These are phyloP conservation scores for Alternaria consortialis DNA, from an alignment of 2,329 filamentous ascomycete species.

Conservation along the genomic window DNA sequence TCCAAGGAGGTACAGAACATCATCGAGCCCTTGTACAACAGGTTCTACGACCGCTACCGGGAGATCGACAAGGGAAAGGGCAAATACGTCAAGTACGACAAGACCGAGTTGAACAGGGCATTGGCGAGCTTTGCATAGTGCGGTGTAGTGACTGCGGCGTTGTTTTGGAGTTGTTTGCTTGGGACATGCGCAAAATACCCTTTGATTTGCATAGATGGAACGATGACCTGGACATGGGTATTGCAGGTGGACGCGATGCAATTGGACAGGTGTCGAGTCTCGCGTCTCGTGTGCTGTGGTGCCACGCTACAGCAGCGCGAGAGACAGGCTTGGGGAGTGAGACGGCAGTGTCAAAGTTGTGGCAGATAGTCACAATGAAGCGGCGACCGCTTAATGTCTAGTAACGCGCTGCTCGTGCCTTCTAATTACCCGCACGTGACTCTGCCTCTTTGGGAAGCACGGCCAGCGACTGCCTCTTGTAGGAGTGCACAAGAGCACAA, in stretches of 20 bases:
- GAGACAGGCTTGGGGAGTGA: neutral
- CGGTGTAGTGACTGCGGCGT: constrained; percentile 25
- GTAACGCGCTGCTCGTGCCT: constrained; percentile 18
- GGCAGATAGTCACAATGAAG: neutral
- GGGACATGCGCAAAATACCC: constrained; percentile 44
- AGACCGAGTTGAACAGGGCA: constrained; percentile 74
- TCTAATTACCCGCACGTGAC: constrained; percentile 41
- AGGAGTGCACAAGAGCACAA: constrained; percentile 25
- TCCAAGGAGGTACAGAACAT: constrained; percentile 87
- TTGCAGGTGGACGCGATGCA: constrained; percentile 20
- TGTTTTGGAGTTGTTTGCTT: constrained; percentile 30
- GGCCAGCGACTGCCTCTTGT: constrained; percentile 34
- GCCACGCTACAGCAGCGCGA: constrained; percentile 20
- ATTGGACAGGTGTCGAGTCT: constrained; percentile 29
- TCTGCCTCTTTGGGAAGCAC: constrained; percentile 30
- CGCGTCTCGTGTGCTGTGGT: constrained; percentile 19
- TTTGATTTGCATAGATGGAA: constrained; percentile 35
- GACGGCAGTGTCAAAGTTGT: neutral
- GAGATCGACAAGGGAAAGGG: constrained; percentile 97
- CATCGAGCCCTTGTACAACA: constrained; percentile 90
- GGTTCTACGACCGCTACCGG: constrained; percentile 97
- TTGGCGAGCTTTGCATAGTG: constrained; percentile 58
- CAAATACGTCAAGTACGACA: constrained; percentile 98
- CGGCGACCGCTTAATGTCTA: constrained; percentile 6
- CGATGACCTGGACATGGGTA: constrained; percentile 21